Conservation (phyloP, 176 grass and related monocot species). For the Puccinellia tenuiflora region DNA sequence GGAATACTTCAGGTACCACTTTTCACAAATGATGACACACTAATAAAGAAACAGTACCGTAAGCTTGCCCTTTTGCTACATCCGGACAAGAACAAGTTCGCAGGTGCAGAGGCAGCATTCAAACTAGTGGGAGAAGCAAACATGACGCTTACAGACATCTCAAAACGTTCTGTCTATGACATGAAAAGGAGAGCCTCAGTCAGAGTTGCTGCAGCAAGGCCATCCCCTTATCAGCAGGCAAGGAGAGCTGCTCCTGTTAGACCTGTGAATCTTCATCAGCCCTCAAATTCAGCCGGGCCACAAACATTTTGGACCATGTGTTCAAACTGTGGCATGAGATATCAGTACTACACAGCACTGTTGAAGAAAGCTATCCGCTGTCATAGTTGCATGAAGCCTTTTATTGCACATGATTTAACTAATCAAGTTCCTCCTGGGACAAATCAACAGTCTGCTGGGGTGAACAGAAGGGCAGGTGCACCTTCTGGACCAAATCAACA, state of each 20-base stretch:
- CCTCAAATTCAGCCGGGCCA: conserved; percentile 14
- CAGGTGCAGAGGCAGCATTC: conserved; percentile 83
- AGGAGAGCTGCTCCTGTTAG: conserved; percentile 33
- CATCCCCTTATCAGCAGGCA: conserved; percentile 25
- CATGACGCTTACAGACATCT: conserved; percentile 45
- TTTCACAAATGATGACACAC: conserved; percentile 46
- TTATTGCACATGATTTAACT: conserved; percentile 64
- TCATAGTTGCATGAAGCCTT: conserved; percentile 83
- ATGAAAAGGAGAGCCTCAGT: conserved; percentile 51
- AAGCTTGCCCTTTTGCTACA: conserved; percentile 82
- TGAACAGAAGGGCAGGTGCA: neutral
- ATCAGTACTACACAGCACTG: conserved; percentile 71
- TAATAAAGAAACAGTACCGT: conserved; percentile 80
- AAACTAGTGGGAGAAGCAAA: conserved; percentile 90
- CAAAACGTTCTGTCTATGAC: conserved; percentile 58
- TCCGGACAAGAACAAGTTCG: conserved; percentile 87
- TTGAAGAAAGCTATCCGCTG: conserved; percentile 75
- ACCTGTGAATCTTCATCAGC: conserved; percentile 39
- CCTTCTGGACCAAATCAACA: conserved; percentile 28
- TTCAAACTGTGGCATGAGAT: conserved; percentile 68
- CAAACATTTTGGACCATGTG: conserved; percentile 90
- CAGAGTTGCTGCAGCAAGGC: conserved; percentile 5
- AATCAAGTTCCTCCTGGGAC: conserved; percentile 37
- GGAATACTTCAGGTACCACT: conserved; percentile 66
- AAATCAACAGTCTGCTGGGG: conserved; percentile 32